Percentiles rank a stretch among this genome's conserved stretches.
These are phyloP conservation scores for Rhynchospora pubera DNA, from an alignment of 176 grass and related monocot genomes.

Conservation along the genomic window DNA sequence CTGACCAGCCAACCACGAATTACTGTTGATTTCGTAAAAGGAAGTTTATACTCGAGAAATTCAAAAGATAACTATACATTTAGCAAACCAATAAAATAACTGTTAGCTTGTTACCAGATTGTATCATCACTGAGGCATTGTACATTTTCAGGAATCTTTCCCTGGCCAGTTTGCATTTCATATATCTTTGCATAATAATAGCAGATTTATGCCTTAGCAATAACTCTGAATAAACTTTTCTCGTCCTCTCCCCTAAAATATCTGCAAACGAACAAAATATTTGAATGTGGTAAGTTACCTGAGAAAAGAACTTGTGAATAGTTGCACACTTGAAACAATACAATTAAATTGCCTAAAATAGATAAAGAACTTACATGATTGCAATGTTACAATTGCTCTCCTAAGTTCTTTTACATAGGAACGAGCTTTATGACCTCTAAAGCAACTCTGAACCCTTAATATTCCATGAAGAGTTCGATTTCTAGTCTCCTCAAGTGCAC, in stretches of 20 bases:
- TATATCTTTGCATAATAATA: slow-evolving; percentile 66
- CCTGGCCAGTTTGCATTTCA: slow-evolving; percentile 52
- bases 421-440: slow-evolving; percentile 77
- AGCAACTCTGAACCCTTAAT: slow-evolving; percentile 98
- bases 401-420: slow-evolving; percentile 45
- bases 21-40: slow-evolving; percentile 33
- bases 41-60: slow-evolving; percentile 2
- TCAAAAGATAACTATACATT: background rate
- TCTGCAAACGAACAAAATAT: slow-evolving; percentile 35
- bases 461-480: slow-evolving; percentile 86
- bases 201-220: slow-evolving; percentile 55
- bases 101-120: slow-evolving; percentile 55
- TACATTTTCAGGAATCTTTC: slow-evolving; percentile 47
- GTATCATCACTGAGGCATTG: slow-evolving; percentile 65
- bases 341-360: slow-evolving; percentile 8
- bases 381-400: slow-evolving; percentile 75
- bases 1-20: slow-evolving; percentile 80
- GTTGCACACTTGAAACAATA: slow-evolving; percentile 2
- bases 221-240: slow-evolving; percentile 49
- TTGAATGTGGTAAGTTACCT: background rate
- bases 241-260: slow-evolving; percentile 73
- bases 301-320: slow-evolving; percentile 17
- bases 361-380: slow-evolving; percentile 65
- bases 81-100: slow-evolving; percentile 12
- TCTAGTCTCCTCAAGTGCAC: slow-evolving; percentile 92